Evolutionary conservation across 2,329 filamentous ascomycete genomes (phyloP), one percentile per base, ranked within the genome.

Genomic region (Ophiostoma ulmi): DNA sequence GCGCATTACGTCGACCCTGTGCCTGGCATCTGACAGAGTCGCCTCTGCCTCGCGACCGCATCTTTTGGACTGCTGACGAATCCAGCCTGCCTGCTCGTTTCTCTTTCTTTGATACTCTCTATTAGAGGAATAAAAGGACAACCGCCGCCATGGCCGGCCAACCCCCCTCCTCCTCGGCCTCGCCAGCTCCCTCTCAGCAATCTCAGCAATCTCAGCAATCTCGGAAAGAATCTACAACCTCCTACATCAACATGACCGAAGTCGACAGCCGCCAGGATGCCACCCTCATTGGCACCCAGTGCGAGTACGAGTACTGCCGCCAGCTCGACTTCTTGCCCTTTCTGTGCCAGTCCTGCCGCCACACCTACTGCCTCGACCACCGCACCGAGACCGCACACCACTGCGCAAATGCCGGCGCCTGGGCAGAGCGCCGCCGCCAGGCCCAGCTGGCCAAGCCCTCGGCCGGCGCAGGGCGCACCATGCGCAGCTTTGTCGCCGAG

Each of bases 301-400:
- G 95, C 86, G 89, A 97, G 80, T 90, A 91, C 81, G 84, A 90
- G 74, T 96, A 93, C 84, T 99, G 95, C 84, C 91, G 94, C 78
- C 91, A 95, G 78, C 91, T 98, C 72, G 95, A 98, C 81, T 98
- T 99, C 80, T 88, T 99, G 5, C 95, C 95, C 4, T 98, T 98
- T 80, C 86, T 89, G 77, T 99, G 95, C 82, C 92, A 96, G 78
- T 95, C 91, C 75, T 99, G 95, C 82, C 86, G 79, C 74, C 86
- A 87, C 72, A 94, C 91, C 20, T 99, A 89, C 83, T 99, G 96
- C 79, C 90, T 97, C 75, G 94, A 98, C 78, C 95, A 99, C 84
- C 91, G 94, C 70, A 90, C 88, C 76, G 94, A 98, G 82, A 87
- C 88, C 26, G 83, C 92, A 0, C 96, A 99, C 82, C 86, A 88